Evolutionary conservation across 2,329 filamentous ascomycete species (phyloP), one percentile per base, ranked within the genome.

Genomic region (Corynespora cassiicola): DNA sequence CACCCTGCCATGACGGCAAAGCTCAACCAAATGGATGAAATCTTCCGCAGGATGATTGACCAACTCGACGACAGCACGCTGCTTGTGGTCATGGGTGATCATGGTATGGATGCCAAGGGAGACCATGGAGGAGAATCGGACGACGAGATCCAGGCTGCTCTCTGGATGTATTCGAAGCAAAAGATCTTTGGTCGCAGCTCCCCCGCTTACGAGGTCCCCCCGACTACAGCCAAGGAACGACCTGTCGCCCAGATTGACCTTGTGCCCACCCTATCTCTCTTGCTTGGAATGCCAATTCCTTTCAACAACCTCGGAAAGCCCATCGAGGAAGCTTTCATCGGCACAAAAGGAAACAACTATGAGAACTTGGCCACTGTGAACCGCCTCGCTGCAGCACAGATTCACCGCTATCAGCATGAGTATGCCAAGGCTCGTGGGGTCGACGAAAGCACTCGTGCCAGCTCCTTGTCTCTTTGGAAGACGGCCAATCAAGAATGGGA

Each of bases 111-210:
- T 67, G 76, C 81, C 45, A 97, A 99, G 72, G 94, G 94, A 12
- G 94, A 99, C 53, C 94, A 99, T 62, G 94, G 94, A n/a, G 94
- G 94, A 37, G 94, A 99, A 73, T 96, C 92, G 20, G 89, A 96
- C 54, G 90, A 97, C 50, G 94, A 99, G 66, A 82, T 99, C 6
- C 85, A 99, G 68, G 90, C 94, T 39, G 90, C 94, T 2, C 70
- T 99, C 30, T 99, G 94, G 92, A 95, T 99, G 90, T 99, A 97
- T 67, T 95, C 94, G 1, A 95, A 91, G 68, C 85, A 82, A 54
- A 84, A 84, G 0, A 68, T 88, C 7, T 99, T 99, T 67, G 94
- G 94, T 11, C 84, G 90, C 24, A 87, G 82, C 2, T 76, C 81
- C 31, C 72, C 81, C 3, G 79, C 82, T 5, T 79, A 77, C 50